These are phyloP conservation scores for Termitomyces bulborhizus DNA, from an alignment of 768 basidiomycete genomes.

Conservation along the genomic window DNA sequence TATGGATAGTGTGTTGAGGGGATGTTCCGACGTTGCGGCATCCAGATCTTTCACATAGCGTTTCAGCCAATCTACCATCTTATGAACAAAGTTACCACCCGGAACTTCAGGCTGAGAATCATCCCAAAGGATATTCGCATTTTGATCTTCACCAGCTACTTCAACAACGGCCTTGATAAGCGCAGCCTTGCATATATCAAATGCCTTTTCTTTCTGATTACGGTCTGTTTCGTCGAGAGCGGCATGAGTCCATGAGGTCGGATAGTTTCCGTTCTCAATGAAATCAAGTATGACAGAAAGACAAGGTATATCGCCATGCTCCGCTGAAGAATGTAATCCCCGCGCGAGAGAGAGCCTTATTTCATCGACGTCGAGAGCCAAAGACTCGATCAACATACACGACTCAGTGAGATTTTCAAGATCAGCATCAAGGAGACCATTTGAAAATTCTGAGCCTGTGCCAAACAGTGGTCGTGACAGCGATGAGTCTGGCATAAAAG, in stretches of 20 bases:
- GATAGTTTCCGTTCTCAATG: conserved; percentile 66
- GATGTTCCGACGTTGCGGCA: conserved; percentile 21
- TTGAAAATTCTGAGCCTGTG: conserved; percentile 32
- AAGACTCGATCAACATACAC: conserved; percentile 70
- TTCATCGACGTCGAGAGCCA: conserved; percentile 73
- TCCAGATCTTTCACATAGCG: conserved; percentile 39
- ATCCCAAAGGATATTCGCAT: conserved; percentile 75
- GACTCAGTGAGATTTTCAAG: conserved; percentile 69
- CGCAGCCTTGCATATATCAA: conserved; percentile 80
- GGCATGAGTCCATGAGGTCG: conserved; percentile 53
- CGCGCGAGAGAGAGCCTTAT: conserved; percentile 68
- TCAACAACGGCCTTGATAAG: conserved; percentile 84
- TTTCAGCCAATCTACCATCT: conserved; percentile 74
- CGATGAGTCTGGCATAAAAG: conserved; percentile 47
- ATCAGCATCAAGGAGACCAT: conserved; percentile 53
- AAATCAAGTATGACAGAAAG: conserved; percentile 64
- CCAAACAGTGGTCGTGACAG: conserved; percentile 32
- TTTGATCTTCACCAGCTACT: conserved; percentile 75
- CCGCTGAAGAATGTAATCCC: conserved; percentile 50
- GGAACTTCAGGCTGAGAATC: conserved; percentile 46
- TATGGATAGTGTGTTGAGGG: conserved; percentile 14
- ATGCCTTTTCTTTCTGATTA: conserved; percentile 59
- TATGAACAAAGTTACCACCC: conserved; percentile 66
- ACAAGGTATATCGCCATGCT: conserved; percentile 51
- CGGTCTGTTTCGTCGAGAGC: conserved; percentile 43